Percentiles rank a stretch among this genome's conserved stretches.
Evolutionary conservation across 495 filamentous ascomycete genomes (phyloP).

Genomic region (Glarea lozoyensis): DNA sequence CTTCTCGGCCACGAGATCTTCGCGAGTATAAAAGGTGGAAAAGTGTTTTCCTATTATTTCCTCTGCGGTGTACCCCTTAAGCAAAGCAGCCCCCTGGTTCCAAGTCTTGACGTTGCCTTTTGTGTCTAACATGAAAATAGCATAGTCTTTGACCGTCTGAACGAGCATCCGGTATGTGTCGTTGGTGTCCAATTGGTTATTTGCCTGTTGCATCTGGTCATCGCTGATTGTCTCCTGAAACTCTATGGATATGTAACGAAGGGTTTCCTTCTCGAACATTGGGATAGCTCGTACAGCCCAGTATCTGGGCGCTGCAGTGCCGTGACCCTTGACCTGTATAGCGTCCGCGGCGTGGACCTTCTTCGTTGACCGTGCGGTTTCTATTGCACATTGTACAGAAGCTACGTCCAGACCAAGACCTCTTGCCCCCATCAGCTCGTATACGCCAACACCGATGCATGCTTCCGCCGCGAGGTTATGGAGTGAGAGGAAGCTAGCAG

Average conservation of each 20-base stretch:
- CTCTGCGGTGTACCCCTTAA: constrained; percentile 47
- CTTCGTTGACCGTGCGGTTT: constrained; percentile 33
- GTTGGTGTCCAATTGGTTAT: constrained; percentile 38
- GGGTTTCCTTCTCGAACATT: constrained; percentile 39
- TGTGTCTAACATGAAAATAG: constrained; percentile 58
- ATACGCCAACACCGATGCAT: constrained; percentile 32
- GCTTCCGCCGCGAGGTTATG: constrained; percentile 29
- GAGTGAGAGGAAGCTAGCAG: constrained; percentile 35
- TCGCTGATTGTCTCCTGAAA: constrained; percentile 24
- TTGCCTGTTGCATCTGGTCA: constrained; percentile 3
- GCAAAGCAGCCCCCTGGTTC: constrained; percentile 49
- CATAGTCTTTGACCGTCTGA: constrained; percentile 58
- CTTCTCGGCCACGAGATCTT: constrained; percentile 44
- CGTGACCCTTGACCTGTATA: constrained; percentile 21
- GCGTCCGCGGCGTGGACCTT: constrained; percentile 24
- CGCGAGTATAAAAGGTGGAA: constrained; percentile 49
- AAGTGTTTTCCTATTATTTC: constrained; percentile 59
- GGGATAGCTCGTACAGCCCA: constrained; percentile 41
- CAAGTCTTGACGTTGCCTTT: constrained; percentile 49
- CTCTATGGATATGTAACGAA: constrained; percentile 42
- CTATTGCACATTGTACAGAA: constrained; percentile 31
- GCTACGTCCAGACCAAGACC: constrained; percentile 29
- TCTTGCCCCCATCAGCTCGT: constrained; percentile 28
- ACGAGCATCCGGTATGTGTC: constrained; percentile 55
- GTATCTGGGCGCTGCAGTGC: constrained; percentile 9